Conservation (phyloP, 2,329 filamentous ascomycete genomes). For the Penicillium sp. region DNA sequence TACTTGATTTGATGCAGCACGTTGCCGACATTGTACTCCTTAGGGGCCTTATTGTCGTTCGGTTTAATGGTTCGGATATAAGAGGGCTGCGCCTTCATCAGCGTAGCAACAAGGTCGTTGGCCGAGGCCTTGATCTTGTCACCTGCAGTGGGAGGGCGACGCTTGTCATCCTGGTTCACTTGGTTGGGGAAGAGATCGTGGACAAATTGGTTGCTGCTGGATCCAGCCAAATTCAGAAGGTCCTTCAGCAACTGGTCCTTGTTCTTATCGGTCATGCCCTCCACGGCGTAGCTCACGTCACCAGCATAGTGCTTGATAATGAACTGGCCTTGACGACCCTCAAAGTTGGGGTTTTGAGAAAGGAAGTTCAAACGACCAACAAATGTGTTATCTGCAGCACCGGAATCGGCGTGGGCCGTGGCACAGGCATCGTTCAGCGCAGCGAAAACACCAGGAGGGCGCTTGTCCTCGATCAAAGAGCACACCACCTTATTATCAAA, state of each 20-base stretch:
- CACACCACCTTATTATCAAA: slow-evolving; percentile 99
- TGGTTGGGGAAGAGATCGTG: slow-evolving; percentile 88
- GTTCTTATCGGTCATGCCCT: slow-evolving; percentile 99
- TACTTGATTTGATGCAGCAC: slow-evolving; percentile 99
- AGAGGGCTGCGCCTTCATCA: slow-evolving; percentile 96
- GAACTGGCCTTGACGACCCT: slow-evolving; percentile 89
- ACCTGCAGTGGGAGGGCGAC: slow-evolving; percentile 88
- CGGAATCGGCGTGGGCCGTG: slow-evolving; percentile 94
- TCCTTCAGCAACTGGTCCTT: slow-evolving; percentile 97
- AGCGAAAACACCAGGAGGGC: slow-evolving; percentile 89
- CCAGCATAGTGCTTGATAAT: slow-evolving; percentile 99
- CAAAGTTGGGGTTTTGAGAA: slow-evolving; percentile 82
- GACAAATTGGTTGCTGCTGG: slow-evolving; percentile 80
- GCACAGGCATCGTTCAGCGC: slow-evolving; percentile 97
- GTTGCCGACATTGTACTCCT: slow-evolving; percentile 87
- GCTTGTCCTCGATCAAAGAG: slow-evolving; percentile 88
- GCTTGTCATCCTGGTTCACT: slow-evolving; percentile 93
- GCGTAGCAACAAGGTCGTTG: slow-evolving; percentile 87
- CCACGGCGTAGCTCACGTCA: slow-evolving; percentile 90
- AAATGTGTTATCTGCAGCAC: slow-evolving; percentile 92
- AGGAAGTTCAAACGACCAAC: slow-evolving; percentile 90
- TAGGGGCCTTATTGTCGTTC: slow-evolving; percentile 96
- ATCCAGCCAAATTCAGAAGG: slow-evolving; percentile 79
- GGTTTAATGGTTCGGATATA: slow-evolving; percentile 99
- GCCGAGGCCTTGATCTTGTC: slow-evolving; percentile 95